Evolutionary conservation across 441 rosid genomes (phyloP).

Genomic region (Macaranga tanarius): DNA sequence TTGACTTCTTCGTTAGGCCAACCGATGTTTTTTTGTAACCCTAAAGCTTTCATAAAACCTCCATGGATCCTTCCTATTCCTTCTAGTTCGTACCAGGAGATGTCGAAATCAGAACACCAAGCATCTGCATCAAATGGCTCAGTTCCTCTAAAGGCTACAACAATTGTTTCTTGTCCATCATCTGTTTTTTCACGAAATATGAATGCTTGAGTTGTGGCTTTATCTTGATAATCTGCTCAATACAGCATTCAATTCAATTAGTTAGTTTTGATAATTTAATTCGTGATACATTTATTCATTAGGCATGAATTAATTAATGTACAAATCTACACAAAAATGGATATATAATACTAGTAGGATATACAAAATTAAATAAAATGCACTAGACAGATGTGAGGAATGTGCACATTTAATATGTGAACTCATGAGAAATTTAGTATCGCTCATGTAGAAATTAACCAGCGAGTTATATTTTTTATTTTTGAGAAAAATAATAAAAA

Average conservation of each 20-base stretch:
- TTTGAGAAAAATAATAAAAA: too few species aligned
- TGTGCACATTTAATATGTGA: too few species aligned
- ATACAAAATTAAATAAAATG: too few species aligned
- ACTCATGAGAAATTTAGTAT: too few species aligned
- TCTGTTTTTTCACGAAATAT: constrained; percentile 40
- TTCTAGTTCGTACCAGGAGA: constrained; percentile 73
- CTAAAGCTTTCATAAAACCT: constrained; percentile 77
- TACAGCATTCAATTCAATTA: not conserved
- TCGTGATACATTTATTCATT: too few species aligned
- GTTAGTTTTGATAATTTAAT: not conserved
- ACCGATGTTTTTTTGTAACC: constrained; percentile 47
- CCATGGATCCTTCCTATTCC: constrained; percentile 62
- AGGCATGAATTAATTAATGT: too few species aligned
- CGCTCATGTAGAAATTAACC: too few species aligned
- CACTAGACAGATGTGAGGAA: too few species aligned
- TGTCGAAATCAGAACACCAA: constrained; percentile 70
- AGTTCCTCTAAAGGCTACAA: constrained; percentile 78
- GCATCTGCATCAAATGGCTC: constrained; percentile 66
- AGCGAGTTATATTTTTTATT: too few species aligned
- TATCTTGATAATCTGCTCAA: constrained; percentile 52
- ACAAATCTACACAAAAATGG: too few species aligned
- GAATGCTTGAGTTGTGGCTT: constrained; percentile 62
- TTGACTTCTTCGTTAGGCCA: constrained; percentile 41
- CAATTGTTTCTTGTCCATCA: constrained; percentile 39
- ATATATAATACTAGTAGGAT: too few species aligned